Conservation (phyloP, 805 yeast species). For the Myxozyma monticola region DNA sequence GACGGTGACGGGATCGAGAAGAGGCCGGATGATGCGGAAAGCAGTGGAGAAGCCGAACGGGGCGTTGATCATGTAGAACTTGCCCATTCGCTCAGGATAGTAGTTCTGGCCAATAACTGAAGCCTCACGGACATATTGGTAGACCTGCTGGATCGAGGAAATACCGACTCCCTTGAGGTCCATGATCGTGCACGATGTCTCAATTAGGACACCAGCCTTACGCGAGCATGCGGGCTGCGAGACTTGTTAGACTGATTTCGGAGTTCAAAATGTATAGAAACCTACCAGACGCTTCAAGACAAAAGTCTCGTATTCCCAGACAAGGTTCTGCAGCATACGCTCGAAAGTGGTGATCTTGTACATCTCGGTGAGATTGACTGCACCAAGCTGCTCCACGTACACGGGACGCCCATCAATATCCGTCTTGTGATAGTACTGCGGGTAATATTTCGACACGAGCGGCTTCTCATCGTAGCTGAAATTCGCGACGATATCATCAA, state of each 20-base stretch:
- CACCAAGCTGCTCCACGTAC: conserved; percentile 89
- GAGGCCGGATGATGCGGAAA: conserved; percentile 85
- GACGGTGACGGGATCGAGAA: conserved; percentile 96
- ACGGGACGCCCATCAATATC: conserved; percentile 97
- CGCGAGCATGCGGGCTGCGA: conserved; percentile 86
- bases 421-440: conserved; percentile 96
- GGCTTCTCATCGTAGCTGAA: conserved; percentile 94
- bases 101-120: conserved; percentile 93
- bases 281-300: conserved; percentile 62
- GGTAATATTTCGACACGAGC: conserved; percentile 59
- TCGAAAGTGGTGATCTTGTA: conserved; percentile 91
- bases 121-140: conserved; percentile 88
- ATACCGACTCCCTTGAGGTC: conserved; percentile 94
- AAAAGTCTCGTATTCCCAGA: conserved; percentile 96
- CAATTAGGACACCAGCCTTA: conserved; percentile 71
- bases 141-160: conserved; percentile 77
- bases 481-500: conserved; percentile 80
- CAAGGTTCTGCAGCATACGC: conserved; percentile 91
- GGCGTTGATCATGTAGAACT: conserved; percentile 87
- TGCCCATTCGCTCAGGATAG: conserved; percentile 98
- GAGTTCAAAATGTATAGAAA: background rate
- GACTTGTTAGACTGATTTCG: background rate
- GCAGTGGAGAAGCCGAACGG: conserved; percentile 97
- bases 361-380: conserved; percentile 87
- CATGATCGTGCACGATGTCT: conserved; percentile 94